Evolutionary conservation across 2,329 filamentous ascomycete genomes (phyloP).

Genomic region (Diatrype stigma): DNA sequence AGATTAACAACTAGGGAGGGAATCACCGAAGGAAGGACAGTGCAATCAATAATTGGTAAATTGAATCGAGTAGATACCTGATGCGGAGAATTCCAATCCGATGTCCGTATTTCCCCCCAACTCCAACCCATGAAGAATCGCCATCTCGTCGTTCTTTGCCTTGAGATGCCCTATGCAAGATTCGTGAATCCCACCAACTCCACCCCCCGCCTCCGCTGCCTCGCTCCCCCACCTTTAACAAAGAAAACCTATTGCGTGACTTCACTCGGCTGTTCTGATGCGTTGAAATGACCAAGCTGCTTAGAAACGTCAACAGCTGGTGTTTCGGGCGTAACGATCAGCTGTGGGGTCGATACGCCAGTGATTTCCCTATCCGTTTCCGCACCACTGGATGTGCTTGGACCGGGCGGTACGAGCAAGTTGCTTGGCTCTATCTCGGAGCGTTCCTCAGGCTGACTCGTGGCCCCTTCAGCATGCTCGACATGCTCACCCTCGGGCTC

Average conservation of each 20-base stretch:
- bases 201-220: neutral
- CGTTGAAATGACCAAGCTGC: conserved; percentile 37
- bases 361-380: conserved; percentile 8
- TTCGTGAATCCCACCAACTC: neutral
- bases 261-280: conserved; percentile 30
- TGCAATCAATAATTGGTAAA: too few relatives aligned
- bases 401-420: conserved; percentile 11
- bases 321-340: conserved; percentile 48
- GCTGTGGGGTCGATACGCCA: conserved; percentile 32
- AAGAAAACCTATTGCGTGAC: conserved; percentile 30
- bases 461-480: conserved; percentile 32
- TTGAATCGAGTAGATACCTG: too few relatives aligned
- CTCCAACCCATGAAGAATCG: too few relatives aligned
- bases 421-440: conserved; percentile 7
- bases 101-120: too few relatives aligned
- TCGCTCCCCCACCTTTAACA: neutral
- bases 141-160: neutral
- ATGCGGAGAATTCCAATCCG: too few relatives aligned
- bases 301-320: conserved; percentile 40
- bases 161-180: neutral
- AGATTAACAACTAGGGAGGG: too few relatives aligned
- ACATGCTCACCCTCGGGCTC: conserved; percentile 22
- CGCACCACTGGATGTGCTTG: conserved; percentile 17
- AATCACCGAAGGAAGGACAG: too few relatives aligned
- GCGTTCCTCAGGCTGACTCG: conserved; percentile 8